These are phyloP conservation scores for Trichosporon sp. DNA, from an alignment of 1,284 basidiomycete species.

Conservation along the genomic window DNA sequence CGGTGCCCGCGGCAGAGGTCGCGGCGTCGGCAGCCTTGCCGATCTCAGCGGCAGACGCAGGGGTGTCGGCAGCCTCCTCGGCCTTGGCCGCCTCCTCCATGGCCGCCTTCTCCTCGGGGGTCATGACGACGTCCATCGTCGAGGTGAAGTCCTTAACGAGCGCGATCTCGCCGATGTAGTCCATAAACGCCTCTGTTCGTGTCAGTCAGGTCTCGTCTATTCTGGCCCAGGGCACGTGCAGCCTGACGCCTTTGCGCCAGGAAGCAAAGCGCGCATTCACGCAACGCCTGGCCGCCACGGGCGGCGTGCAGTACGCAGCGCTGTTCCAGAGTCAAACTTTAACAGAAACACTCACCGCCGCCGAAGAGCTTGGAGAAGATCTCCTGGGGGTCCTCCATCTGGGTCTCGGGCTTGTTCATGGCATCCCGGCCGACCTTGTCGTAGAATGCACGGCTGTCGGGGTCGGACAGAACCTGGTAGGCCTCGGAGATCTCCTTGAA, in stretches of 20 bases:
- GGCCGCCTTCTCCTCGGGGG: conserved; percentile 86
- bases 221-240: background rate
- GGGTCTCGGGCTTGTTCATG: conserved; percentile 42
- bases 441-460: conserved; percentile 82
- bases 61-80: conserved; percentile 26
- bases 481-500: conserved; percentile 95
- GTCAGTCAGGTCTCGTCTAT: conserved; percentile 6
- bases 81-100: conserved; percentile 58
- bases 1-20: conserved; percentile 19
- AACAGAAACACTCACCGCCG: conserved; percentile 62
- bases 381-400: conserved; percentile 69
- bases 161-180: conserved; percentile 91
- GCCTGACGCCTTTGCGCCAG: background rate
- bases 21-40: conserved; percentile 16
- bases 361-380: conserved; percentile 92
- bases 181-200: conserved; percentile 52
- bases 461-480: conserved; percentile 79
- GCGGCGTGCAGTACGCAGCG: background rate
- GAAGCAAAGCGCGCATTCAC: background rate
- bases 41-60: conserved; percentile 23
- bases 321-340: background rate
- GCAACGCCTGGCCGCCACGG: background rate
- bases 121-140: conserved; percentile 54
- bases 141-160: conserved; percentile 65
- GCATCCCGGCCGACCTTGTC: conserved; percentile 82